Evolutionary conservation across 1,139 yeast species (phyloP).

Genomic region (Taphrina pruni): DNA sequence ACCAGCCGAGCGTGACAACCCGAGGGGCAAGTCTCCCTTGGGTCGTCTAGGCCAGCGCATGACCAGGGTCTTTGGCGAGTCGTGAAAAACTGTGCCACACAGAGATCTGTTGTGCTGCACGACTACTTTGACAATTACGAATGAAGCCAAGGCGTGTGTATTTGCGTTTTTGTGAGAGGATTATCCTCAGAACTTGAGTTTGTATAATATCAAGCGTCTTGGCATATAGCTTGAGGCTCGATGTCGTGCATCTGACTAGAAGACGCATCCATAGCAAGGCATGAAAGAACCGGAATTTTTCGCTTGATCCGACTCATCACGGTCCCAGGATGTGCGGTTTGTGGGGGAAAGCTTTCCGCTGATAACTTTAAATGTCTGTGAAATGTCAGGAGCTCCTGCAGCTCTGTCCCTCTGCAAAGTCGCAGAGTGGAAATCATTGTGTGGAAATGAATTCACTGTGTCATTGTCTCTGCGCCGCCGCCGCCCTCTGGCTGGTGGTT

Average conservation of each 20-base stretch:
- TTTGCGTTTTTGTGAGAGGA: not conserved
- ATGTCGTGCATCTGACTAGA: not conserved
- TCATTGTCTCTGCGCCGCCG: not conserved
- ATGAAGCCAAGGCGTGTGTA: not conserved
- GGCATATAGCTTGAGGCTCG: not conserved
- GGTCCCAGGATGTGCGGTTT: not conserved
- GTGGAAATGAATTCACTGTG: slow-evolving; percentile 12
- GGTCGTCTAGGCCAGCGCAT: slow-evolving; percentile 22
- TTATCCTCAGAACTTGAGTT: not conserved
- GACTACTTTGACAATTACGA: not conserved
- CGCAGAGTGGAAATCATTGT: not conserved
- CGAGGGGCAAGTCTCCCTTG: slow-evolving; percentile 24
- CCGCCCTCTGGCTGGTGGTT: too few relatives aligned
- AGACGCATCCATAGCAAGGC: too few relatives aligned
- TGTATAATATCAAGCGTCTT: not conserved
- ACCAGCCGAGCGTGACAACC: not conserved
- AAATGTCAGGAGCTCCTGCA: too few relatives aligned
- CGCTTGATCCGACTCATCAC: not conserved
- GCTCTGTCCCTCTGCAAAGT: too few relatives aligned
- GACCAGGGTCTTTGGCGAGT: slow-evolving; percentile 21
- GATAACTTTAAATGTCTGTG: slow-evolving; percentile 1
- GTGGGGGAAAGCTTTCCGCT: slow-evolving; percentile 11
- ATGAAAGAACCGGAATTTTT: not conserved
- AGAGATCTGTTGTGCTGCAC: too few relatives aligned
- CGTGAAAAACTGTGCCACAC: not conserved